phyloP scores from a whole-genome alignment of 2,329 filamentous ascomycete genomes.

The Phaeosphaeriaceae sp. region DNA sequence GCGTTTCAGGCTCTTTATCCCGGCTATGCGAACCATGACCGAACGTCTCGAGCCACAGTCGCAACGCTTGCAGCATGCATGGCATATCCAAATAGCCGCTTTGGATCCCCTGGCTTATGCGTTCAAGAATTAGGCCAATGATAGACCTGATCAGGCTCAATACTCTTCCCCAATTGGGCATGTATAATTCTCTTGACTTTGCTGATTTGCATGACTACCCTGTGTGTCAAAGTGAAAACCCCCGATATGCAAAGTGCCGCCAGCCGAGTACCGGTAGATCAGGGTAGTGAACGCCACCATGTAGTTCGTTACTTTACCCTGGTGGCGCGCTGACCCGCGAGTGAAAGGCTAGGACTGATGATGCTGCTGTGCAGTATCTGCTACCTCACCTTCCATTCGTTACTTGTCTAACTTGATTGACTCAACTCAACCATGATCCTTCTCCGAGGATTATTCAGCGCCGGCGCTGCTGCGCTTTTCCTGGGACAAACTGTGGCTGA shows the following conservation, averaged over 20 bases:
- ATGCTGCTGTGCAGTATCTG: conserved; percentile 1
- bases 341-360: not conserved
- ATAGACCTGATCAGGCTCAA: not conserved
- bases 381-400: conserved; percentile 4
- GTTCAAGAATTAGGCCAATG: not conserved
- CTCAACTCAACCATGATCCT: conserved; percentile 4
- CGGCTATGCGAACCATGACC: conserved; percentile 7
- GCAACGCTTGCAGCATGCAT: not conserved
- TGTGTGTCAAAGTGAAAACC: conserved; percentile 2
- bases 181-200: not conserved
- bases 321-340: not conserved
- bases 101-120: not conserved
- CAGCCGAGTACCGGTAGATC: not conserved
- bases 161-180: not conserved
- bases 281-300: not conserved
- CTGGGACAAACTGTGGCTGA: conserved; percentile 11
- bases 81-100: not conserved
- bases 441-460: conserved; percentile 12
- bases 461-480: conserved; percentile 17
- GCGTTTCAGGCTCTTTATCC: conserved; percentile 5
- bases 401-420: not conserved
- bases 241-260: conserved; percentile 3
- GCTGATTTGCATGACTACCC: not conserved
- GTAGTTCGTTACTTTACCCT: conserved; percentile 1
- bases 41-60: conserved; percentile 1